Base-by-base conservation (phyloP, 1,284 basidiomycete species). In the Leccinum griseonigrum region DNA sequence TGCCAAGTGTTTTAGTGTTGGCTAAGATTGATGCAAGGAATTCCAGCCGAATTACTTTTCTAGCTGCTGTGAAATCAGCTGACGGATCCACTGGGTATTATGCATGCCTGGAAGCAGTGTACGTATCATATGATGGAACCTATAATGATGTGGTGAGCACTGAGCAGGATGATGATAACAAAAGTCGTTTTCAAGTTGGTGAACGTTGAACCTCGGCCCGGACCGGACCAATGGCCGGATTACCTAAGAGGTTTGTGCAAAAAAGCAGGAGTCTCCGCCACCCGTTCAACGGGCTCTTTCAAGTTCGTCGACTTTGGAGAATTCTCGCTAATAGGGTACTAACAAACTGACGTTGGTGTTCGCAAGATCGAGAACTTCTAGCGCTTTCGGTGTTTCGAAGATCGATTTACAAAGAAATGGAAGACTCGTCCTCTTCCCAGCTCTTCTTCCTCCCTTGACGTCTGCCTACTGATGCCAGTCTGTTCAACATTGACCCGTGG, bases 301-400 rank as follows among this genome's bases (percentile, higher is more conserved):
- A 22, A 22, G 22, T 22, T 22, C 13, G 26, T 34, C 14, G 57
- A 28, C 46, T 46, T 14, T 56, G 40, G 31, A 58, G 57, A 60
- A 60, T 50, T 68, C 58, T 60, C n/a, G 38, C 32, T 46, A 22
- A 22, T 22, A 13, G 36, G 51, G 32, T 32, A 31, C 34, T 14
- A 7, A 29, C 18, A 26, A 50, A 50, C 60, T 68, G 63, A 71
- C 67, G 60, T 32, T 61, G 28, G n/a, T 53, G 3, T 56, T 68
- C 28, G 34, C 68, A 71, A 67, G 51, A 67, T 68, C 61, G 68
- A 69, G 64, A 31, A 51, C 65, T 71, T 69, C 67, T 55, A 1
- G 34, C 28, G 7, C 52, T 59, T 63, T 54, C 34, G 54, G 50
- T 56, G 56, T n/a, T 61, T 64, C 68, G 63, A 71, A 68, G 59